These are phyloP conservation scores for Solanum clarkiae DNA, from an alignment of 257 asterid species.

Conservation along the genomic window DNA sequence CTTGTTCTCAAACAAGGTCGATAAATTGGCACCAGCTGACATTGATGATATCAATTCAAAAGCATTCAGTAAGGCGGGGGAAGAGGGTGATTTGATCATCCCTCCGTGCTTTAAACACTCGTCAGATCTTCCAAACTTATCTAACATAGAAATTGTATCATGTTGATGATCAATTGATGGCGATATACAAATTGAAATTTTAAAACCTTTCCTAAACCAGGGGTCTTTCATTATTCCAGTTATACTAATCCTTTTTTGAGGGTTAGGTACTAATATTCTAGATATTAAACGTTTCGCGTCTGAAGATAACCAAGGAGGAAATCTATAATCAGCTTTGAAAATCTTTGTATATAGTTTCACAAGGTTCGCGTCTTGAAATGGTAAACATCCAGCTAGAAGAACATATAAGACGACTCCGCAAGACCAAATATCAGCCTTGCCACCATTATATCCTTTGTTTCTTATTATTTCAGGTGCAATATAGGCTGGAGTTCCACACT, in stretches of 20 bases:
- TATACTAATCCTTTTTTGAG: conserved; percentile 17
- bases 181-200: conserved; percentile 1
- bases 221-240: conserved; percentile 16
- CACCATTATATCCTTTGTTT: too few relatives aligned
- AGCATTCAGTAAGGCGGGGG: conserved; percentile 25
- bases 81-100: conserved; percentile 15
- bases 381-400: too few relatives aligned
- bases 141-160: conserved; percentile 9
- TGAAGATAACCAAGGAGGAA: conserved; percentile 22
- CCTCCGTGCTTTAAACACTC: conserved; percentile 5
- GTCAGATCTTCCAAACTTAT: conserved; percentile 6
- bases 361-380: too few relatives aligned
- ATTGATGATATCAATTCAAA: conserved; percentile 25
- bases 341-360: conserved; percentile 11
- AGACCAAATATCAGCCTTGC: too few relatives aligned
- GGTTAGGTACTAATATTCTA: conserved; percentile 17
- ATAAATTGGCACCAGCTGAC: conserved; percentile 16
- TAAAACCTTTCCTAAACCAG: conserved; percentile 21
- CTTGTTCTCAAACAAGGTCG: conserved; percentile 7
- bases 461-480: too few relatives aligned
- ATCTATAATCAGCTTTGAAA: conserved; percentile 6
- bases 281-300: conserved; percentile 20
- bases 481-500: too few relatives aligned
- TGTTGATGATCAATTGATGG: neutral
- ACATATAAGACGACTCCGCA: too few relatives aligned